These are phyloP conservation scores for Globisporangium iwayamae DNA, from an alignment of 352 stramenopile species.

Conservation along the genomic window DNA sequence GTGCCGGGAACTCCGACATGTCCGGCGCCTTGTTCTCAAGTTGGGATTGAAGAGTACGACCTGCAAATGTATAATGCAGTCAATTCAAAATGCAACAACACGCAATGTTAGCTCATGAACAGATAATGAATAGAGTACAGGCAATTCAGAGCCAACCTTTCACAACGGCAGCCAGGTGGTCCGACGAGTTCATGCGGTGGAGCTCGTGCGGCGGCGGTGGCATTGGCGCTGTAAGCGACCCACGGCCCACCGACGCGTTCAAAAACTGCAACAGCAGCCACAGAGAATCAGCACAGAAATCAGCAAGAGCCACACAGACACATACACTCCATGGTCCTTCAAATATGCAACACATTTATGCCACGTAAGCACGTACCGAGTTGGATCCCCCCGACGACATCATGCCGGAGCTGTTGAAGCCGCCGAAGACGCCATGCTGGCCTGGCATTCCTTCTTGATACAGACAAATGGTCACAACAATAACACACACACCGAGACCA, in stretches of 20 bases:
- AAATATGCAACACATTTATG: background rate
- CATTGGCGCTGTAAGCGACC: slow-evolving; percentile 24
- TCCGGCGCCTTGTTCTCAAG: slow-evolving; percentile 71
- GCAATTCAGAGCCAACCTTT: slow-evolving; percentile 20
- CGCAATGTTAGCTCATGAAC: background rate
- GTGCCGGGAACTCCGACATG: slow-evolving; percentile 82
- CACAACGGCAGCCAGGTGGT: slow-evolving; percentile 26
- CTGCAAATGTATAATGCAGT: slow-evolving; percentile 18
- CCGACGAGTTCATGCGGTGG: slow-evolving; percentile 57
- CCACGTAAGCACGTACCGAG: slow-evolving; percentile 33
- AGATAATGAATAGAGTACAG: background rate
- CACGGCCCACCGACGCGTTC: slow-evolving; percentile 31
- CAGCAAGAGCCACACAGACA: no score
- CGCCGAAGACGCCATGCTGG: slow-evolving; percentile 28
- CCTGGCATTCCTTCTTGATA: slow-evolving; percentile 10
- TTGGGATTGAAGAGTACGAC: slow-evolving; percentile 44
- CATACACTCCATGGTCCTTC: no score
- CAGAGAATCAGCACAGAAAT: no score
- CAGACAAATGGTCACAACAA: background rate
- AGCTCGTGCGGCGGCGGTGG: slow-evolving; percentile 41
- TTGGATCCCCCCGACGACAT: slow-evolving; percentile 27
- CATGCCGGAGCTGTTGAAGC: slow-evolving; percentile 44
- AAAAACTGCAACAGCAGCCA: slow-evolving; percentile 41
- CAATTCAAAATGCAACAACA: background rate
- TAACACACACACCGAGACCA: background rate